Base-by-base conservation (phyloP, 345 rosid genomes). In the Ricinus communis region DNA sequence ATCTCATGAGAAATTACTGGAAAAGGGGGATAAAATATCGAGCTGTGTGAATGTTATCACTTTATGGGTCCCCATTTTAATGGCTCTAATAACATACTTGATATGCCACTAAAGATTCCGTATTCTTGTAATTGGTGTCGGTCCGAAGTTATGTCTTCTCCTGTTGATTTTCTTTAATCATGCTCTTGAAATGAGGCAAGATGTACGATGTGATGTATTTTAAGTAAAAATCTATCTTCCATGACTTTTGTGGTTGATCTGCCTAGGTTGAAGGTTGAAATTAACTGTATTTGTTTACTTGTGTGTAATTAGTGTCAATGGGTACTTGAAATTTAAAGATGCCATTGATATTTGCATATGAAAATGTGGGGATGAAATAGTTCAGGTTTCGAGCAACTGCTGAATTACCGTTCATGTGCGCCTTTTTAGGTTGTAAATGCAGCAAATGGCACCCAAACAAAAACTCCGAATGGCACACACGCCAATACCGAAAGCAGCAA, bases 341-440 rank as follows among this genome's bases (percentile, higher is more conserved):
- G 19, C 3, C 22, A 2, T 12, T 11, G 10, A 54, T 58, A 19
- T 4, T 45, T 21, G 8, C 25, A 49, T 8, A 22, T 27, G 25
- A 40, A 33, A 49, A 70, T 33, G 41, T 22, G 25, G 7, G 19
- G 43, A 28, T 16, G 21, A 31, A 10, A 51, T 2, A 14, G 7
- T 33, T 51, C 25, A 18, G 27, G 52, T 36, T 54, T 65, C 13
- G 14, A 52, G 28, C 18, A 59, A 46, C 21, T 43, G n/a, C 14
- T 65, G 60, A 2, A 25, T 12, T 40, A 28, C 10, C 25, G 15
- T 33, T 28, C 5, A 16, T 13, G 10, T 36, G 1, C 31, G 1
- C 31, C 28, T 56, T 72, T 76, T 58, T 85, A 94, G 97, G 82
- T 65, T 62, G 67, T 24, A 74, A 75, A 71, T 76, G 38, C 51